Evolutionary conservation across 2,329 filamentous ascomycete genomes (phyloP).

Genomic region (Beauveria varroae): DNA sequence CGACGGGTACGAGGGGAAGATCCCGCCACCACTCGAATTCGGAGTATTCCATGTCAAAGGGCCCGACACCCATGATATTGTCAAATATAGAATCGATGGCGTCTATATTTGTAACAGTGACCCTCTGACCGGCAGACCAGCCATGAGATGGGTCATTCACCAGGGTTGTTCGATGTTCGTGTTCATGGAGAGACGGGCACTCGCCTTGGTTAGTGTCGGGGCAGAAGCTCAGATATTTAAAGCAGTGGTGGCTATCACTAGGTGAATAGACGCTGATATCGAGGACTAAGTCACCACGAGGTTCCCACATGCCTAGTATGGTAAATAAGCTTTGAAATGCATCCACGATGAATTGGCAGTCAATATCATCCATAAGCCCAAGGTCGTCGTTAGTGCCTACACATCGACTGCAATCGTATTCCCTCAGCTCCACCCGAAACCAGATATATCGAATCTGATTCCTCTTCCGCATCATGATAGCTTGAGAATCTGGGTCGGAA

Average conservation of each 20-base stretch:
- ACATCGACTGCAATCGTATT: conserved; percentile 18
- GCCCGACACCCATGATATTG: conserved; percentile 23
- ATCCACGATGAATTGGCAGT: conserved; percentile 20
- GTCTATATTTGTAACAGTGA: conserved; percentile 10
- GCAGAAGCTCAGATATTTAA: conserved; percentile 25
- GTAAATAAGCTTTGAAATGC: conserved; percentile 24
- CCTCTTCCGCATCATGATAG: conserved; percentile 19
- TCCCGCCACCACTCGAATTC: conserved; percentile 26
- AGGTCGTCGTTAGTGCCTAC: neutral
- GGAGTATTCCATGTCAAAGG: conserved; percentile 19
- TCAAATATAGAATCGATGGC: conserved; percentile 19
- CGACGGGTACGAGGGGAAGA: conserved; percentile 26
- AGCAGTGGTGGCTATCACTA: conserved; percentile 28
- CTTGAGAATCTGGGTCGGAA: conserved; percentile 9
- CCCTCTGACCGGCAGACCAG: conserved; percentile 21
- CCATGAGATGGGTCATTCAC: conserved; percentile 22
- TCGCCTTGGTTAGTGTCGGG: conserved; percentile 14
- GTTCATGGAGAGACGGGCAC: conserved; percentile 8
- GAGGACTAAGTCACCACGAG: conserved; percentile 24
- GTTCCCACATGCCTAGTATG: conserved; percentile 25
- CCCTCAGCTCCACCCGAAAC: conserved; percentile 22
- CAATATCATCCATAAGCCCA: conserved; percentile 11
- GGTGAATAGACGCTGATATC: conserved; percentile 32
- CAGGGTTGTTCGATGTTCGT: conserved; percentile 15
- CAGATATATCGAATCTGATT: conserved; percentile 20